phyloP scores from a whole-genome alignment of 2,329 filamentous ascomycete species.

The Neonectria sp. region DNA sequence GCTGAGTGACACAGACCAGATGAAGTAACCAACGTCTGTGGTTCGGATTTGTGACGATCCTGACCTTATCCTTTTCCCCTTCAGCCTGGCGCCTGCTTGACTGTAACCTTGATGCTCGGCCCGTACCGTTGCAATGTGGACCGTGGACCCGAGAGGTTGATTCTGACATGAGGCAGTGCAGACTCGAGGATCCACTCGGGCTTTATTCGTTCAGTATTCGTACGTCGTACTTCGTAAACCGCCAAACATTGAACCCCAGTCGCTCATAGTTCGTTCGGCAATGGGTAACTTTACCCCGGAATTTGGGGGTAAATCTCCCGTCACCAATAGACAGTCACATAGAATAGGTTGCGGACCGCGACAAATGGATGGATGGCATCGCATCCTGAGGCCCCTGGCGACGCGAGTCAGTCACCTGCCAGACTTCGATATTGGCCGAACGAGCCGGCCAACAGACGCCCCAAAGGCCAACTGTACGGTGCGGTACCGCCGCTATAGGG shows the following conservation, averaged over 20 bases:
- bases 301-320: neutral
- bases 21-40: neutral
- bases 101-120: slow-evolving; percentile 24
- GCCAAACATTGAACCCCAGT: neutral
- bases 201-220: neutral
- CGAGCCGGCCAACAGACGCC: neutral
- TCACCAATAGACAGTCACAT: neutral
- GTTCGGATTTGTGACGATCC: too few species aligned
- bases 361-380: neutral
- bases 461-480: neutral
- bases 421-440: neutral
- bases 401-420: neutral
- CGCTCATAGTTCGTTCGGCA: neutral
- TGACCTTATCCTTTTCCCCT: neutral
- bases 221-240: neutral
- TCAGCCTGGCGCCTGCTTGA: too few species aligned
- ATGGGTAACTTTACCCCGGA: neutral
- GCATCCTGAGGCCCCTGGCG: neutral
- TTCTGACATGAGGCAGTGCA: neutral
- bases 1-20: neutral
- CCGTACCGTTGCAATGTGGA: slow-evolving; percentile 27
- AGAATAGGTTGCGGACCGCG: neutral
- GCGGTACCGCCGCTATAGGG: neutral
- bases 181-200: neutral
- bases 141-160: neutral